These are phyloP conservation scores for Salix purpurea DNA, from an alignment of 345 rosid genomes.

Conservation along the genomic window DNA sequence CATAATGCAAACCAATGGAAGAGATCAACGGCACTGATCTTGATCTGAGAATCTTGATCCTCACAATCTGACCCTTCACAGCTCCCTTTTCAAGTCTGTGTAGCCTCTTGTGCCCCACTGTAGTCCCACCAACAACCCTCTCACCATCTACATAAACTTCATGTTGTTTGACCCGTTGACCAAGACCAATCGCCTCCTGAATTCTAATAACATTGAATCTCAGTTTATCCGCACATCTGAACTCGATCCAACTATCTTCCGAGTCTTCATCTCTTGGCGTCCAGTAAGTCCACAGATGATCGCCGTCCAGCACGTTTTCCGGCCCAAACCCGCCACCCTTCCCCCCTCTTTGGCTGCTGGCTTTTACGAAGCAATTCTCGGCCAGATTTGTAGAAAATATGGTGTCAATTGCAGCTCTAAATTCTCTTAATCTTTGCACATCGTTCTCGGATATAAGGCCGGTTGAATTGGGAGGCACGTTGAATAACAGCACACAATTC, in stretches of 20 bases:
- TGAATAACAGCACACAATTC: slow-evolving; percentile 55
- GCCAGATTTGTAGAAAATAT: slow-evolving; percentile 53
- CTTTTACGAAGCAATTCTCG: slow-evolving; percentile 28
- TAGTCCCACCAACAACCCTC: slow-evolving; percentile 44
- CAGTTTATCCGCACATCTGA: slow-evolving; percentile 27
- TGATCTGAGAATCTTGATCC: slow-evolving; percentile 38
- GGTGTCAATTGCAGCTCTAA: slow-evolving; percentile 39
- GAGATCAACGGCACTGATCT: slow-evolving; percentile 56
- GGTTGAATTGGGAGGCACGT: slow-evolving; percentile 62
- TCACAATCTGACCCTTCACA: slow-evolving; percentile 37
- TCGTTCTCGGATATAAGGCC: slow-evolving; percentile 59
- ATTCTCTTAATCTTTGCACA: slow-evolving; percentile 38
- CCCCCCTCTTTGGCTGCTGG: slow-evolving; percentile 59
- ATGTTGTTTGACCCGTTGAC: slow-evolving; percentile 56
- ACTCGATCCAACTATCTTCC: slow-evolving; percentile 44
- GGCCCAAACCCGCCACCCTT: slow-evolving; percentile 49
- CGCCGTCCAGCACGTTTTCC: slow-evolving; percentile 49
- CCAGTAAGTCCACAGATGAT: slow-evolving; percentile 73
- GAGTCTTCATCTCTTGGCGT: slow-evolving; percentile 31
- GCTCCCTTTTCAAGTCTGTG: slow-evolving; percentile 40
- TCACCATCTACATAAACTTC: slow-evolving; percentile 53
- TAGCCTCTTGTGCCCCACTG: slow-evolving; percentile 62
- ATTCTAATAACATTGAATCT: slow-evolving; percentile 58
- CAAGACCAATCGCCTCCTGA: slow-evolving; percentile 71
- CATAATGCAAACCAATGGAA: slow-evolving; percentile 61